Percentiles rank a stretch among this genome's conserved stretches.
phyloP scores from a whole-genome alignment of 257 asterid genomes.

The Fraxinus excelsior region DNA sequence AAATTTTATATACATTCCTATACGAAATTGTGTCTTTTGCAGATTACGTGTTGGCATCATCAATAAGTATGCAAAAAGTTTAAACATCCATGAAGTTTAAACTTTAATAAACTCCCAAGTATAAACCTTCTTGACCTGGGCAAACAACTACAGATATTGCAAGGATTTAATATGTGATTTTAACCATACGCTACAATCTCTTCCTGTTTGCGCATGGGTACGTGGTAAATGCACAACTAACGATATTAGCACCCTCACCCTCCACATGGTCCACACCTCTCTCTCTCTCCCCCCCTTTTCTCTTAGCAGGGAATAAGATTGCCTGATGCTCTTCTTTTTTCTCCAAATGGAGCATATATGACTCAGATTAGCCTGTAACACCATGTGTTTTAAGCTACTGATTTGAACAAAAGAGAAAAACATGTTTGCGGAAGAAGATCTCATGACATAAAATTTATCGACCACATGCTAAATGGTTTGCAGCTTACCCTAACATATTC shows the following conservation, averaged over 20 bases:
- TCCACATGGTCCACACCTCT: too few species aligned
- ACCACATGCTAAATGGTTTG: conserved; percentile 11
- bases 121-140: not conserved
- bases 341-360: not conserved
- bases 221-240: too few species aligned
- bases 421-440: conserved; percentile 10
- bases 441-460: conserved; percentile 6
- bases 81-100: not conserved
- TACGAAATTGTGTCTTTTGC: not conserved
- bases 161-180: not conserved
- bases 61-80: not conserved
- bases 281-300: too few species aligned
- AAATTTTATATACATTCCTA: conserved; percentile 9
- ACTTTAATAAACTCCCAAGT: not conserved
- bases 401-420: not conserved
- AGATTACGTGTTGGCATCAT: not conserved
- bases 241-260: too few species aligned
- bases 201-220: too few species aligned
- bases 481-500: conserved; percentile 83
- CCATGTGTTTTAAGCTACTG: not conserved
- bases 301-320: not conserved
- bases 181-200: too few species aligned
- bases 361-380: not conserved
- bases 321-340: not conserved
- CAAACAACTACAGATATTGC: not conserved